Conservation (phyloP, 108 stramenopile species). For the Nitzschia sp. region DNA sequence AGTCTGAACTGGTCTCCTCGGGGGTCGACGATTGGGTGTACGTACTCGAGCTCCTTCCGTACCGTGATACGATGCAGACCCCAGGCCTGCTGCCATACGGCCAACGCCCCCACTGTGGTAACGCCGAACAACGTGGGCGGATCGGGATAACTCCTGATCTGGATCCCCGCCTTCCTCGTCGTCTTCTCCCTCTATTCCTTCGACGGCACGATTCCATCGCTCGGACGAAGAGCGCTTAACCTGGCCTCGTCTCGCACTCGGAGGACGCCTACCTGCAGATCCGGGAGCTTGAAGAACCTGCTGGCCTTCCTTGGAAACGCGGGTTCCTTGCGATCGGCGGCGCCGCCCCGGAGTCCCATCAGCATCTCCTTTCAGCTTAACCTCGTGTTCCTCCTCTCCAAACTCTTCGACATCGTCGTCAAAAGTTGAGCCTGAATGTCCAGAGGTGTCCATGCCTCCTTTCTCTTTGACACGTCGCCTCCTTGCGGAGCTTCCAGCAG, state of each 20-base stretch:
- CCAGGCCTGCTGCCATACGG: conserved; percentile 9
- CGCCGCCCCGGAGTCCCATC: conserved; percentile 2
- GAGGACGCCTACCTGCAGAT: conserved; percentile 13
- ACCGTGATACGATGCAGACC: conserved; percentile 23
- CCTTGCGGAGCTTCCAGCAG: conserved; percentile 8
- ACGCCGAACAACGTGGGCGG: conserved; percentile 19
- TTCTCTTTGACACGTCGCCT: conserved; percentile 24
- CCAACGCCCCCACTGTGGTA: conserved; percentile 19
- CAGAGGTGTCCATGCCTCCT: conserved; percentile 1
- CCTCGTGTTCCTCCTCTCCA: conserved; percentile 17
- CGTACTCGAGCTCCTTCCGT: conserved; percentile 8
- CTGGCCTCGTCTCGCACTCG: not conserved
- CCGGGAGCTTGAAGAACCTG: conserved; percentile 4
- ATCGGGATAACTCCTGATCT: conserved; percentile 23
- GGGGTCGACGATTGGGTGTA: conserved; percentile 17
- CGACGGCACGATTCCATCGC: conserved; percentile 8
- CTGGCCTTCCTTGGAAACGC: not conserved
- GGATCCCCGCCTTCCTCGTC: conserved; percentile 11
- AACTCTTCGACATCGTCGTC: conserved; percentile 12
- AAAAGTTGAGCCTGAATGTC: not conserved
- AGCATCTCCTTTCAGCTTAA: conserved; percentile 21
- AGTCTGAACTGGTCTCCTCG: conserved; percentile 18
- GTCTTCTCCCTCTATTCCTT: conserved; percentile 15
- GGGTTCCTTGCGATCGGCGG: not conserved
- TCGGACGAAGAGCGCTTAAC: conserved; percentile 14